Base-by-base conservation (phyloP, 2,329 filamentous ascomycete species). In the Penicillium sp. region DNA sequence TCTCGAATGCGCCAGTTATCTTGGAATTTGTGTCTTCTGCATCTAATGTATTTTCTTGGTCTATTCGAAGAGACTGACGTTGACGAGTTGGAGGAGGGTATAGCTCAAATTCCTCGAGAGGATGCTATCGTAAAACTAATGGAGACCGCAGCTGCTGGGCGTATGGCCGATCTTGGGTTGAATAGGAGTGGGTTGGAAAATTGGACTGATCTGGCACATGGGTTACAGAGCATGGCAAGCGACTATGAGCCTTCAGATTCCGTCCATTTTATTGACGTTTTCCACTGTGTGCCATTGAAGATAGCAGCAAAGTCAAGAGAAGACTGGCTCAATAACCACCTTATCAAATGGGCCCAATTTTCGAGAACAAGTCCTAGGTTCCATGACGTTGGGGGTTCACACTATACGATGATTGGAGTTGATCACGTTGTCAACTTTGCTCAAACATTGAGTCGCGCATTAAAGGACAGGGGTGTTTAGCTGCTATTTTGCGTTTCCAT, bases 31-130 rank as follows among this genome's bases (percentile, higher is more conserved):
- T 74, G 72, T 48, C 62, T 79, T 5, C 54, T 78, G 0, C 70
- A 79, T 57, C 64, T 80, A 1, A 59, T 66, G 0, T 67, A 72
- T 43, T 80, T 80, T 59, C 61, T 77, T 2, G 71, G 62, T 2
- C 61, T 81, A 5, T 66, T 75, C 2, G 62, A 63, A 14, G 73
- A 79, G 51, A 63, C 64, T 2, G 54, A 55, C 24, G 57, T 63
- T 4, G 53, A 64, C 33, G 60, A 63, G 9, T 52, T 70, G 45
- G 52, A 60, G n/a, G 24, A 47, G 46, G n/a, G n/a, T 3, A 24
- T 47, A 5, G 23, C 47, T 64, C 24, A 38, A 55, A 45, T 57
- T 16, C 1, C 61, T 0, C 61, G 59, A n/a, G 38, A 61, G 0
- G 55, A 69, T 1, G 51, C 45, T 0, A 38, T 65, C 3, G 40